phyloP scores from a whole-genome alignment of 345 rosid species.

The Heritiera littoralis region DNA sequence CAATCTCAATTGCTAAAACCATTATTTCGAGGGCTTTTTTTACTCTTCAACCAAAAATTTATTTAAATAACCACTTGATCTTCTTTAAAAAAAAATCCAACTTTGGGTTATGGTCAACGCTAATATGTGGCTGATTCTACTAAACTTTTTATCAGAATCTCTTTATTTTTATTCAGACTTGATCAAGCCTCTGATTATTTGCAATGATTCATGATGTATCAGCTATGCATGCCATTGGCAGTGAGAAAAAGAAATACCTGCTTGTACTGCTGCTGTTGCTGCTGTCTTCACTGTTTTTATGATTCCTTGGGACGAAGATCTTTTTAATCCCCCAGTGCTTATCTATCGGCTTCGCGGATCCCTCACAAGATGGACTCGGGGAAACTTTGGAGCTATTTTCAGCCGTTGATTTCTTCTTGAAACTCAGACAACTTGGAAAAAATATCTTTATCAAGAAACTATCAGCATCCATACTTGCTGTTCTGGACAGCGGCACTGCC shows the following conservation, averaged over 20 bases:
- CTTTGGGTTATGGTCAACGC: too few relatives aligned
- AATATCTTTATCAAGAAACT: slow-evolving; percentile 52
- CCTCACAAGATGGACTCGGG: slow-evolving; percentile 30
- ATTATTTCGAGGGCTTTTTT: too few relatives aligned
- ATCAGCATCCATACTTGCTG: slow-evolving; percentile 44
- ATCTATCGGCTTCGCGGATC: slow-evolving; percentile 17
- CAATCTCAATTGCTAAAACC: too few relatives aligned
- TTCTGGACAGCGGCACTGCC: slow-evolving; percentile 34
- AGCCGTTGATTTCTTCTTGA: slow-evolving; percentile 26
- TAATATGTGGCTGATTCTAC: too few relatives aligned
- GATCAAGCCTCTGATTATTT: background rate
- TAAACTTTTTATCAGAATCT: too few relatives aligned
- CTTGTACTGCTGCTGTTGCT: slow-evolving; percentile 22
- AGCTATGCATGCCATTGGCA: background rate
- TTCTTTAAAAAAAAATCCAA: background rate
- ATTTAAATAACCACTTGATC: background rate
- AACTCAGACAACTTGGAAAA: slow-evolving; percentile 36
- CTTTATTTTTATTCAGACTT: background rate
- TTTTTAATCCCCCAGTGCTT: slow-evolving; percentile 27
- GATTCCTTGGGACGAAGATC: slow-evolving; percentile 13
- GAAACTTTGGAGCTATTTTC: slow-evolving; percentile 33
- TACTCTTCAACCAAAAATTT: too few relatives aligned
- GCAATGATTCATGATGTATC: background rate
- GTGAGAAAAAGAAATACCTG: slow-evolving; percentile 32
- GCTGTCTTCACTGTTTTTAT: slow-evolving; percentile 17